These are phyloP conservation scores for Pythium guiyangense DNA, from an alignment of 352 stramenopile species.

Conservation along the genomic window DNA sequence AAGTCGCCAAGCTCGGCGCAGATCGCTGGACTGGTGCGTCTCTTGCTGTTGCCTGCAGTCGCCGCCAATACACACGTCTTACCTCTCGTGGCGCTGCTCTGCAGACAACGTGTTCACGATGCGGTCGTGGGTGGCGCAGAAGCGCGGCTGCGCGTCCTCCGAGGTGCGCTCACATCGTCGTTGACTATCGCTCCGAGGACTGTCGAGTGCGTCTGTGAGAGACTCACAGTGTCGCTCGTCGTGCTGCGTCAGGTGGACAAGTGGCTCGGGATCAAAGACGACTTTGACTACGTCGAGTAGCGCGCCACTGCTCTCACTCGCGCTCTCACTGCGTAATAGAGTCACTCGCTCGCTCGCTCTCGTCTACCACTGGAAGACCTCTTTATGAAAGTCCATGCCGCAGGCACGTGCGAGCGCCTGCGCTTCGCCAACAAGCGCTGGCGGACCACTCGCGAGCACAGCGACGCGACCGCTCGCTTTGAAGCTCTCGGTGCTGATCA, in stretches of 20 bases:
- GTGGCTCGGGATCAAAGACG: constrained; percentile 81
- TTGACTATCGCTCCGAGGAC: too few relatives aligned
- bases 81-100: too few relatives aligned
- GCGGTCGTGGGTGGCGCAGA: constrained; percentile 77
- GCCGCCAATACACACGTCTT: too few relatives aligned
- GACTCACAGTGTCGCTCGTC: neutral
- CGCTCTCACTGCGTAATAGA: neutral
- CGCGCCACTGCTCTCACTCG: neutral
- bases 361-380: constrained; percentile 78
- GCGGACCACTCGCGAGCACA: constrained; percentile 68
- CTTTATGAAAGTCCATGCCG: constrained; percentile 81
- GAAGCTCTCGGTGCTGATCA: constrained; percentile 70
- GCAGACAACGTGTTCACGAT: constrained; percentile 81
- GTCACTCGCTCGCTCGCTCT: neutral
- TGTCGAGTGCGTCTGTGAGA: too few relatives aligned
- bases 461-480: constrained; percentile 42
- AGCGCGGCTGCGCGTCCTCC: constrained; percentile 52
- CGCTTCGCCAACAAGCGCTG: constrained; percentile 64
- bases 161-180: constrained; percentile 30
- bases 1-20: constrained; percentile 62
- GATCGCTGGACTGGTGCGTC: constrained; percentile 70
- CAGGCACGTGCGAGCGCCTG: constrained; percentile 55
- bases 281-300: constrained; percentile 81
- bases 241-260: constrained; percentile 63
- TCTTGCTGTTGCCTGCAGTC: neutral